Evolutionary conservation across 2,329 filamentous ascomycete genomes (phyloP), one percentile per base, ranked within the genome.

Genomic region (Didymella arachidicola): DNA sequence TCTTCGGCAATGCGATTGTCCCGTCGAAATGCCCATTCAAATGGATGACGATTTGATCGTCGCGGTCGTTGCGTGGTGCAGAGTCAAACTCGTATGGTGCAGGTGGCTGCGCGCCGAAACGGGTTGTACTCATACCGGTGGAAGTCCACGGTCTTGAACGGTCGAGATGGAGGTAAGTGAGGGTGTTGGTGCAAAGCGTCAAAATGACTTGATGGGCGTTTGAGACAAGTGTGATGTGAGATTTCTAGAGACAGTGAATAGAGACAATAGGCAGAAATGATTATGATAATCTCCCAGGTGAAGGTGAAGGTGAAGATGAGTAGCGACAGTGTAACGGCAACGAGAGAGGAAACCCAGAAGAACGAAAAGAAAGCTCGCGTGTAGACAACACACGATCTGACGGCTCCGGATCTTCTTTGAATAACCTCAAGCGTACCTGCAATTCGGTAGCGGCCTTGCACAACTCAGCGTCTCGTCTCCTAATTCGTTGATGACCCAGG

Each of bases 31-130:
- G 46, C 19, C 60, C 67, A 32, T 65, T 67, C 26, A 73, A 66
- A 25, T 71, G 69, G 46, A 73, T 64, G 26, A 66, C 52, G 48
- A 73, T 68, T 30, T 72, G 68, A 19, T 70, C 69, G 41, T 71
- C 66, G 30, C 50, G 59, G 27, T 55, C 46, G 18, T 61, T 52
- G 50, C 50, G 58, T 39, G 43, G 57, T 44, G 53, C 57, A 57
- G 57, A 49, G 22, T 45, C 49, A 19, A 39, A 43, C 3, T 47
- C 51, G 34, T 32, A 27, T 32, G 46, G 46, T 36, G 43, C 27
- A 38, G 55, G 55, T 45, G 48, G 55, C 43, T 39, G 38, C 30
- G 19, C 11, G 39, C 38, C 45, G 18, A 49, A 39, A 36, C 32
- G 42, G 18, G 42, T 44, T 39, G 50, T 49, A 39, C 26, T 59